Evolutionary conservation across 257 asterid species (phyloP), one percentile per base, ranked within the genome.

Genomic region (Solanum stenotomum): DNA sequence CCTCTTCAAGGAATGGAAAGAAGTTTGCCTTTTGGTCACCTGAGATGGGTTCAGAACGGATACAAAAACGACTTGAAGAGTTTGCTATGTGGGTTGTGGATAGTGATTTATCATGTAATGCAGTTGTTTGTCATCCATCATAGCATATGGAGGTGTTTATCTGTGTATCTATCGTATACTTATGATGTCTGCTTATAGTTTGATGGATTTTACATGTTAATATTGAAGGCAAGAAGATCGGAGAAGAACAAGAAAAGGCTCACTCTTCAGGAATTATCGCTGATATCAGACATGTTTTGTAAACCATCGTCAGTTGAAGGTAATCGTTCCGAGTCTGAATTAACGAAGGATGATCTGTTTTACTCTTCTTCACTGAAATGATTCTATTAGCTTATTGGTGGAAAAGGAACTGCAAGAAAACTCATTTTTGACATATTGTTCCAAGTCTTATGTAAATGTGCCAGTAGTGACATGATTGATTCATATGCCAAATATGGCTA

Each of bases 51-150:
- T 77, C 90, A 35, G 91, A 92, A 87, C 10, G 14, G 25, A 87
- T 95, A 61, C 94, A 91, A 91, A 92, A 91, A 89, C 92, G 85
- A 86, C 98, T 96, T 81, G 92, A 76, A 76, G 91, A 90, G 59
- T 68, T 93, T 40, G 90, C 87, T 87, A 31, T 91, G 89, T 96
- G 98, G 98, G 90, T 85, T 88, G 90, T 96, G 38, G 98, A 96
- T 88, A 85, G 87, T n/a, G 99, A 95, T 86, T 91, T 89, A 76
- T 94, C 98, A 1, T 96, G 99, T 90, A 90, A 92, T 44, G 94
- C 93, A 10, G 98, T 96, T 87, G 90, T 93, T 86, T 96, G 99
- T 89, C 96, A 95, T 89, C 93, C 83, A 10, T 90, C 95, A 27
- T 94, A 93, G 90, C 79, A 74, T 90, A 83, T 88, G 68, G 68